A percentile compares a stretch with the other conserved stretches of the same genome.
phyloP scores from a whole-genome alignment of 805 yeast species.

The Candida vaughaniae region DNA sequence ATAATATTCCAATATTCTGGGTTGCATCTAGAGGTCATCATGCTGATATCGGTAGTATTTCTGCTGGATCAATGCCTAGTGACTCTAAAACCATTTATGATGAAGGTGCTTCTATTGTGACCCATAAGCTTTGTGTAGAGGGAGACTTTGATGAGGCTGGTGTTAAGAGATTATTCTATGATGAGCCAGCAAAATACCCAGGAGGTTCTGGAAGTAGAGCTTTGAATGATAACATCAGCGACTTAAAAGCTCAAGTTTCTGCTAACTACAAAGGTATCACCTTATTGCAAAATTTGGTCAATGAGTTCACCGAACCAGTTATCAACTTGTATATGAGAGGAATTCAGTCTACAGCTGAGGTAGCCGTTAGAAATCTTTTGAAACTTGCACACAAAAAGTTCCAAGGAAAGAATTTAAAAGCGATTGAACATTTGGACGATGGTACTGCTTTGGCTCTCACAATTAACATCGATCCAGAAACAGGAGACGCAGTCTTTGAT shows the following conservation, averaged over 20 bases:
- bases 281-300: conserved; percentile 56
- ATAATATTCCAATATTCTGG: conserved; percentile 66
- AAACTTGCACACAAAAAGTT: conserved; percentile 37
- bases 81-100: conserved; percentile 80
- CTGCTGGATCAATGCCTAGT: conserved; percentile 96
- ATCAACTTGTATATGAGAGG: conserved; percentile 36
- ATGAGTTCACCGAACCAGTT: conserved; percentile 55
- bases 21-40: conserved; percentile 96
- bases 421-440: conserved; percentile 74
- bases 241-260: conserved; percentile 57
- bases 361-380: conserved; percentile 31
- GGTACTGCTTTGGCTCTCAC: conserved; percentile 66
- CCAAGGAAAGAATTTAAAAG: conserved; percentile 41
- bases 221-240: conserved; percentile 76
- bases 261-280: conserved; percentile 86
- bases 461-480: conserved; percentile 46
- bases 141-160: conserved; percentile 77
- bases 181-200: conserved; percentile 75
- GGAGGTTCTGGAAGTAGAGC: conserved; percentile 91
- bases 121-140: conserved; percentile 64
- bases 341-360: conserved; percentile 35
- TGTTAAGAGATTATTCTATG: conserved; percentile 58
- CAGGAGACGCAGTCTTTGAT: conserved; percentile 72
- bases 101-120: conserved; percentile 87
- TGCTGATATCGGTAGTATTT: conserved; percentile 90